Evolutionary conservation across 495 filamentous ascomycete species (phyloP), one percentile per base, ranked within the genome.

Genomic region (Penicillium psychrofluorescens): DNA sequence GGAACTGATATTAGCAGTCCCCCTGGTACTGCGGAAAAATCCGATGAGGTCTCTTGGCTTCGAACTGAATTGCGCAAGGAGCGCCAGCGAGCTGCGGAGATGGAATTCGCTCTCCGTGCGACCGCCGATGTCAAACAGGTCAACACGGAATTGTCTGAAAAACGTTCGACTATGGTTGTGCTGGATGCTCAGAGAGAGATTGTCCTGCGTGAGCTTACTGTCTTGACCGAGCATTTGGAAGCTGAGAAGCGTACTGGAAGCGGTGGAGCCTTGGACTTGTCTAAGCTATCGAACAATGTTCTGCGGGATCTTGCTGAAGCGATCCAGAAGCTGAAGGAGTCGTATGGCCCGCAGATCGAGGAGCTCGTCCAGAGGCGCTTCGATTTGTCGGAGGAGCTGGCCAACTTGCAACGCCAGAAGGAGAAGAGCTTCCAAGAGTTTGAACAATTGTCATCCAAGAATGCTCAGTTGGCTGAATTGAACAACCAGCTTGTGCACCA

Each of bases 401-500:
- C 77, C 28, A 84, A 79, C 51, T 75, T 95, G 15, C 80, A 84
- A 30, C 81, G 81, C 30, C 80, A 86, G 65, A 88, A 91, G 50
- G 90, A 96, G 59, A 88, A 90, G 63, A 87, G 86, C 45, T 83
- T 95, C 61, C 83, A 91, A 49, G 94, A 99, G 50, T 95, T 95
- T 55, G 94, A 96, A 67, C 86, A 95, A 53, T 73, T 97, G 27
- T 90, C 87, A 13, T 80, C 80, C 44, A 95, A 95, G 74, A 99
- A 99, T 56, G 84, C 86, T 4, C 90, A 97, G 65, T 73, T 99
- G 42, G 84, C 85, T 35, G 89, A 96, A 58, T 68, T 95, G 58
- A 97, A 99, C 71, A 95, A 92, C 53, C 85, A 95, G 57, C 71
- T 99, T 29, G 89, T 92, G 4, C 87, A 95, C 56, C 85, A 89